Evolutionary conservation across 305 asterid species (phyloP), one percentile per base, ranked within the genome.

Genomic region (Fraxinus platypoda): DNA sequence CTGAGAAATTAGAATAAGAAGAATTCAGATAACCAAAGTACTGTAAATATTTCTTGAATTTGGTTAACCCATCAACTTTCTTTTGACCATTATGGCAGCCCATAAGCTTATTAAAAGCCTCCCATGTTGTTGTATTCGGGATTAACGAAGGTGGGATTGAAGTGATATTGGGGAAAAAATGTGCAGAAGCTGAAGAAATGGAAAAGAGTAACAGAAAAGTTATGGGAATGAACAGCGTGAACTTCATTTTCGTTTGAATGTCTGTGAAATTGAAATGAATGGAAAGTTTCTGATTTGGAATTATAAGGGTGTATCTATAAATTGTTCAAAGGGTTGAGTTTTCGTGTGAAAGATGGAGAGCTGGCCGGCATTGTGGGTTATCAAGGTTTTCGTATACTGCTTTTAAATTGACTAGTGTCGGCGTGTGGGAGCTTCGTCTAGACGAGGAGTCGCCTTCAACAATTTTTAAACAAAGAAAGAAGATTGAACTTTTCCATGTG

Each of bases 101-200:
- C 71, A 82, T 80, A 34, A 94, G 87, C 72, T 76, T 78, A 64
- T 81, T 57, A 83, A 91, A 95, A 7, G 81, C 84, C 54, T 87
- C 92, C 98, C 98, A 95, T 8, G 82, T 34, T 64, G 95, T 86
- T 2, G 74, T 30, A 26, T 91, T 92, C 0, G 93, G 90, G 78
- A 85, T 81, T 19, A 85, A 74, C 0, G 92, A 82, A 21, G 83
- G 19, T 8, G 94, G 98, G 28, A 92, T 90, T 7, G 97, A 83
- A 13, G 92, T 46, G 5, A 87, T 80, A 83, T 93, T 93, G 4
- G 94, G 97, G 80, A 90, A 92, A 82, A 93, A 90, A 87, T 91
- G 89, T 15, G 96, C 95, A 1, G 93, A 87, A 6, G 82, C 30
- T 41, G 88, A 78, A 49, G 76, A 62, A 19, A 66, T 28, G 21